phyloP scores from a whole-genome alignment of 2,329 filamentous ascomycete species.

The Phyllosticta citribraziliensis region DNA sequence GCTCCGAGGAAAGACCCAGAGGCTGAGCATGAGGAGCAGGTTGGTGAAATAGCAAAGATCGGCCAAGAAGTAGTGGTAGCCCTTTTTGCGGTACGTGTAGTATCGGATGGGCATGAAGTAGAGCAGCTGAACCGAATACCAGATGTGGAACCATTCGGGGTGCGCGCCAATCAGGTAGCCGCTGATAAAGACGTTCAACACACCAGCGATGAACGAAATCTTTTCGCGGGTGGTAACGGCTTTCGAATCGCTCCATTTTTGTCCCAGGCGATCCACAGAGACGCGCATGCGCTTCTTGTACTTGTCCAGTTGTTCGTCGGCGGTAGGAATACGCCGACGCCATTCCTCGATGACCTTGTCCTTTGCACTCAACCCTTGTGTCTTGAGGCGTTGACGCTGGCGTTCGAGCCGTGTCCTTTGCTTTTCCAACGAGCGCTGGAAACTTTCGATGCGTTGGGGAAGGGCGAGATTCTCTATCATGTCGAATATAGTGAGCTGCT shows the following conservation, averaged over 20 bases:
- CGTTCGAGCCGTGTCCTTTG: constrained; percentile 79
- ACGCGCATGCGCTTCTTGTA: constrained; percentile 80
- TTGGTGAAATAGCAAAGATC: constrained; percentile 99
- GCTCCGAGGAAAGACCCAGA: constrained; percentile 85
- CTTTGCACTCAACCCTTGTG: constrained; percentile 66
- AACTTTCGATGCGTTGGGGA: constrained; percentile 79
- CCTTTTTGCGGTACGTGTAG: constrained; percentile 81
- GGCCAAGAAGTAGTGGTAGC: constrained; percentile 80
- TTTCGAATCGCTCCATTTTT: constrained; percentile 81
- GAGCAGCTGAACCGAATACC: constrained; percentile 78
- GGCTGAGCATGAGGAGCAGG: constrained; percentile 64
- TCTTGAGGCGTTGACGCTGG: constrained; percentile 73
- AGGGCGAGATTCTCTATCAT: constrained; percentile 87
- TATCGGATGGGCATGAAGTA: constrained; percentile 97
- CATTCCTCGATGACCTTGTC: constrained; percentile 89
- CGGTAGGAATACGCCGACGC: constrained; percentile 73
- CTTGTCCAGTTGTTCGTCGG: constrained; percentile 85
- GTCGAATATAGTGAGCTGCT: constrained; percentile 85
- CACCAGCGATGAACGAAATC: constrained; percentile 88
- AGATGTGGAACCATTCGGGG: constrained; percentile 79
- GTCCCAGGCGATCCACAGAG: constrained; percentile 78
- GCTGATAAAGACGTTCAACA: constrained; percentile 94
- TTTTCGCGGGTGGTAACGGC: constrained; percentile 87
- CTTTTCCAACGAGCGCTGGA: constrained; percentile 70
- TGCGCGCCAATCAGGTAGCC: constrained; percentile 84